phyloP scores from a whole-genome alignment of 148 eudicot species.

The Bassia scoparia region DNA sequence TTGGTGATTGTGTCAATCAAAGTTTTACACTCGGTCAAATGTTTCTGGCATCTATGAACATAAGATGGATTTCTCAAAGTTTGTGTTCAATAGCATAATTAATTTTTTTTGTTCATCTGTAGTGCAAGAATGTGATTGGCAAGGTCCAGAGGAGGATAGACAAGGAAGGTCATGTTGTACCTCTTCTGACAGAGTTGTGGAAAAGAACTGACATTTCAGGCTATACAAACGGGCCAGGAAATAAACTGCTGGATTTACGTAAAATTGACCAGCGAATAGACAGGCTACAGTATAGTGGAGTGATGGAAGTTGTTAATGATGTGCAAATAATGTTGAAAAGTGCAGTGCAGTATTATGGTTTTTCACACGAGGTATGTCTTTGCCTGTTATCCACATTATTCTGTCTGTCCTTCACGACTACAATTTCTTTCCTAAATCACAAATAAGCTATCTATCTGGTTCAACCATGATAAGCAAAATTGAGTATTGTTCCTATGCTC shows the following conservation, averaged over 20 bases:
- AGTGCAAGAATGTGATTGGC: slow-evolving; percentile 84
- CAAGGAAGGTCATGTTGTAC: slow-evolving; percentile 84
- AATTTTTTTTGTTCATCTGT: slow-evolving; percentile 25
- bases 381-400: neutral
- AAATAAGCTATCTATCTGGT: neutral
- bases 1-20: neutral
- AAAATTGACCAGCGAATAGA: slow-evolving; percentile 74
- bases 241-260: slow-evolving; percentile 54
- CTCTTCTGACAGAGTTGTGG: slow-evolving; percentile 83
- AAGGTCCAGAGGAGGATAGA: slow-evolving; percentile 81
- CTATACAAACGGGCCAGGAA: slow-evolving; percentile 39
- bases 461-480: neutral
- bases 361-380: slow-evolving; percentile 73
- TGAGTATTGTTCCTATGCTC: neutral
- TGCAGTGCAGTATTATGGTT: slow-evolving; percentile 66
- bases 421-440: neutral
- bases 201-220: slow-evolving; percentile 54
- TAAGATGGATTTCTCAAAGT: neutral
- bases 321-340: slow-evolving; percentile 75
- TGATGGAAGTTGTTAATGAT: slow-evolving; percentile 72
- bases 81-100: neutral
- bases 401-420: neutral
- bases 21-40: neutral
- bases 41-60: neutral
- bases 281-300: slow-evolving; percentile 59